A percentile compares a stretch with the other conserved stretches of the same genome.
Conservation (phyloP, 2,329 filamentous ascomycete species). For the Emmonsiellopsis sp. region DNA sequence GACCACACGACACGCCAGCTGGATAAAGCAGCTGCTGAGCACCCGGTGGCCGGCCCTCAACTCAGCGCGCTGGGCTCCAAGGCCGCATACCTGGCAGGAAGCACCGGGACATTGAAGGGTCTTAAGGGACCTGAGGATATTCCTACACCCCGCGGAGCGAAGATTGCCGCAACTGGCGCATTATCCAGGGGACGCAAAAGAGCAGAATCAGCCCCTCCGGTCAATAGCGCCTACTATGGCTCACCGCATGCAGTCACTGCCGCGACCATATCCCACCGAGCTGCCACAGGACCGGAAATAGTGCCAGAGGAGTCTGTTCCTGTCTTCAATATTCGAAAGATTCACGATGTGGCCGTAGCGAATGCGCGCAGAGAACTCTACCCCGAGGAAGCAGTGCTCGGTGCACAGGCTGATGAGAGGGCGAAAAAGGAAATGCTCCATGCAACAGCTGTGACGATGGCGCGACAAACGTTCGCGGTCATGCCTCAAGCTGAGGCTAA, state of each 20-base stretch:
- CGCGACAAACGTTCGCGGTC: conserved; percentile 63
- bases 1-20: conserved; percentile 54
- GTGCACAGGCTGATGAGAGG: conserved; percentile 60
- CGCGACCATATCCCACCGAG: conserved; percentile 55
- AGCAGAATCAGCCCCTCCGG: conserved; percentile 49
- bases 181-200: conserved; percentile 51
- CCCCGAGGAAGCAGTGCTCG: conserved; percentile 59
- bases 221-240: conserved; percentile 44
- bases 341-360: conserved; percentile 53
- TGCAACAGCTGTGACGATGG: conserved; percentile 75
- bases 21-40: conserved; percentile 47
- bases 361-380: conserved; percentile 66
- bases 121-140: not conserved
- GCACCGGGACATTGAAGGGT: not conserved
- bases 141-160: conserved; percentile 39
- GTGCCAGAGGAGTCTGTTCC: conserved; percentile 31
- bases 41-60: conserved; percentile 50
- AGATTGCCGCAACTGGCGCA: conserved; percentile 64
- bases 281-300: conserved; percentile 27
- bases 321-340: conserved; percentile 43
- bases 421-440: conserved; percentile 59
- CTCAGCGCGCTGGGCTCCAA: conserved; percentile 56
- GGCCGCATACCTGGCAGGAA: conserved; percentile 56
- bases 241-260: conserved; percentile 62
- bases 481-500: conserved; percentile 55